A percentile compares a stretch with the other conserved stretches of the same genome.
Conservation (phyloP, 768 basidiomycete genomes). For the Suillus tomentosus region DNA sequence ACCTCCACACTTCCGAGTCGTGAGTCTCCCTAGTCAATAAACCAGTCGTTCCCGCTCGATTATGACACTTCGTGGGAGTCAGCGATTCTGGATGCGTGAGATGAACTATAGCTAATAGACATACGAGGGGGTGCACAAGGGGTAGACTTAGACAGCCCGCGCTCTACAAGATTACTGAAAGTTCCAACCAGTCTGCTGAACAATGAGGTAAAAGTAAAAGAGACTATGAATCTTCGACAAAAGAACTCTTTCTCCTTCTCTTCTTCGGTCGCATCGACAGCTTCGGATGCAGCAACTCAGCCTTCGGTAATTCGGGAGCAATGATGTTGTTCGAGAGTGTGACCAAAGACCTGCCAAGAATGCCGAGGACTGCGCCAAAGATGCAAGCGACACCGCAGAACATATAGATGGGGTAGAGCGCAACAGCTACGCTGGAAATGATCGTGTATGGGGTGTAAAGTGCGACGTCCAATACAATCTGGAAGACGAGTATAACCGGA, state of each 20-base stretch:
- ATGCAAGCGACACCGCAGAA: constrained; percentile 59
- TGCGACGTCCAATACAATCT: constrained; percentile 43
- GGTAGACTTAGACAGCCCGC: not conserved
- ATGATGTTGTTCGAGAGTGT: not conserved
- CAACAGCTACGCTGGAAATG: constrained; percentile 39
- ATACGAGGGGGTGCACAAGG: too few relatives aligned
- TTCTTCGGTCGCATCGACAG: not conserved
- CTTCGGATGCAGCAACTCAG: not conserved
- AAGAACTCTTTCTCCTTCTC: constrained; percentile 3
- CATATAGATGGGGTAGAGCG: constrained; percentile 57
- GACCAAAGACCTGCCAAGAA: constrained; percentile 30
- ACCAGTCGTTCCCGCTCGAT: too few relatives aligned
- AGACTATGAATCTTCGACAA: not conserved
- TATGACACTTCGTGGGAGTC: too few relatives aligned
- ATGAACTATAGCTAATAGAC: too few relatives aligned
- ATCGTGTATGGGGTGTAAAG: constrained; percentile 48
- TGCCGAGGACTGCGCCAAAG: constrained; percentile 47
- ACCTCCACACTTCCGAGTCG: too few relatives aligned
- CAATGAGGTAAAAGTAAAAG: not conserved
- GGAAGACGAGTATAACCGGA: constrained; percentile 46
- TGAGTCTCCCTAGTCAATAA: too few relatives aligned
- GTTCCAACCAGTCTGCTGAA: not conserved
- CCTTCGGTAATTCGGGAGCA: not conserved
- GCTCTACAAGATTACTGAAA: not conserved
- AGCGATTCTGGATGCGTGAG: too few relatives aligned